phyloP scores from a whole-genome alignment of 2,329 filamentous ascomycete species.

The Diplodia sapinea region DNA sequence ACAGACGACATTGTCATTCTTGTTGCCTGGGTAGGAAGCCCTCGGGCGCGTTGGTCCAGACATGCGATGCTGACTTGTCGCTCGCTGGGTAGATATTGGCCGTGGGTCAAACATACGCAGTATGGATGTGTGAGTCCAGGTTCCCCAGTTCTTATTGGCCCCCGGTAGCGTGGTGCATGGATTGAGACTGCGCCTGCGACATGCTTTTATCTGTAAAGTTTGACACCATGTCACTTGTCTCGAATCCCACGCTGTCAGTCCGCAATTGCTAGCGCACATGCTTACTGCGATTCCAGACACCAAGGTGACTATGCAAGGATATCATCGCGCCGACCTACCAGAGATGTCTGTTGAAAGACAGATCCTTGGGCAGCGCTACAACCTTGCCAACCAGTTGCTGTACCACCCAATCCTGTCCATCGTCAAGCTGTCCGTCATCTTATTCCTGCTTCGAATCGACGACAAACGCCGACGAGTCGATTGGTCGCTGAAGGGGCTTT shows the following conservation, averaged over 20 bases:
- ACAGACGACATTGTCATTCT: conserved; percentile 20
- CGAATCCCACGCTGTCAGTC: neutral
- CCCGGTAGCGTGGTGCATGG: neutral
- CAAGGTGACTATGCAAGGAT: conserved; percentile 43
- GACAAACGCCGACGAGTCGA: conserved; percentile 41
- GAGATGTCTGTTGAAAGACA: conserved; percentile 41
- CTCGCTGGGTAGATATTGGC: neutral
- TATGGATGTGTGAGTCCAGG: conserved; percentile 23
- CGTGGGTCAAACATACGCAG: conserved; percentile 19
- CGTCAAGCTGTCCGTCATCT: conserved; percentile 47
- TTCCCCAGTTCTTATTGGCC: neutral
- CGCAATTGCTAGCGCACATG: neutral
- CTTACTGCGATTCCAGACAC: conserved; percentile 35
- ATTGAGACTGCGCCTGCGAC: neutral
- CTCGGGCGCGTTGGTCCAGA: neutral
- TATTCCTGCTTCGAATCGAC: conserved; percentile 47
- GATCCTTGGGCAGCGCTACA: conserved; percentile 42
- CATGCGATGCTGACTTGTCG: neutral
- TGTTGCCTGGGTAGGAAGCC: conserved; percentile 14
- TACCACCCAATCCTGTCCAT: conserved; percentile 48
- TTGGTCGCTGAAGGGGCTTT: conserved; percentile 42
- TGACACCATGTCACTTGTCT: neutral
- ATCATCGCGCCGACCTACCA: conserved; percentile 42
- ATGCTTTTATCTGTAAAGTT: neutral
- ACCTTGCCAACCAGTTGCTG: conserved; percentile 46